Conservation (phyloP, 345 rosid genomes). For the Hibiscus trionum region DNA sequence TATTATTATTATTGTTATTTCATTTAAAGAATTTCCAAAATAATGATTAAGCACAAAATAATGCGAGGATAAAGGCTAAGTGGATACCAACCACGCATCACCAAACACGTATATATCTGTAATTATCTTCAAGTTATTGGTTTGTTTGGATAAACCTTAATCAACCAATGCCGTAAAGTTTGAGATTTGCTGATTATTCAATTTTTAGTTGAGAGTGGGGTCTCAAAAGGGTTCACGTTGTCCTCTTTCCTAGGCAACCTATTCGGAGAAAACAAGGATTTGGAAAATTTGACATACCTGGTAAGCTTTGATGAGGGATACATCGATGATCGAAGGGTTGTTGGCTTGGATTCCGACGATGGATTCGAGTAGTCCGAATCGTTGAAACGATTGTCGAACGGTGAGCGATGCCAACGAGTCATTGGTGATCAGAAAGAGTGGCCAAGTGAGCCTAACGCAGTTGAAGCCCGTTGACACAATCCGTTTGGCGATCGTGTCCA, state of each 20-base stretch:
- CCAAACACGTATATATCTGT: neutral
- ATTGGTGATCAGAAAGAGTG: conserved; percentile 51
- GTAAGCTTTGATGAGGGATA: conserved; percentile 64
- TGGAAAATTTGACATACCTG: conserved; percentile 39
- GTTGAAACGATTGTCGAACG: conserved; percentile 55
- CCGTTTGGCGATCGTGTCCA: conserved; percentile 31
- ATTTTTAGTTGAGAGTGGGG: neutral
- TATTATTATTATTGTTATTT: neutral
- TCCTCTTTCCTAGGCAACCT: neutral
- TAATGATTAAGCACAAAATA: neutral
- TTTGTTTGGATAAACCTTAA: neutral
- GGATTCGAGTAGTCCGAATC: conserved; percentile 51
- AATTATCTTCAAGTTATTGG: neutral
- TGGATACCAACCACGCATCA: neutral
- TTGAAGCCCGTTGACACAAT: conserved; percentile 52
- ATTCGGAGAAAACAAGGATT: neutral
- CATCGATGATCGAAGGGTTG: conserved; percentile 78
- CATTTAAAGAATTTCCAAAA: neutral
- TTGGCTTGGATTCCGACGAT: conserved; percentile 60
- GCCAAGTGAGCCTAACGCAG: conserved; percentile 78
- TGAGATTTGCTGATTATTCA: neutral
- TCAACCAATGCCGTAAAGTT: neutral
- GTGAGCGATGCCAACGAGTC: conserved; percentile 48
- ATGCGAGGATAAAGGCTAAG: neutral
- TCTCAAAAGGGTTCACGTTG: neutral